Conservation (phyloP, 1,139 yeast species). For the Hansenula sp. region DNA sequence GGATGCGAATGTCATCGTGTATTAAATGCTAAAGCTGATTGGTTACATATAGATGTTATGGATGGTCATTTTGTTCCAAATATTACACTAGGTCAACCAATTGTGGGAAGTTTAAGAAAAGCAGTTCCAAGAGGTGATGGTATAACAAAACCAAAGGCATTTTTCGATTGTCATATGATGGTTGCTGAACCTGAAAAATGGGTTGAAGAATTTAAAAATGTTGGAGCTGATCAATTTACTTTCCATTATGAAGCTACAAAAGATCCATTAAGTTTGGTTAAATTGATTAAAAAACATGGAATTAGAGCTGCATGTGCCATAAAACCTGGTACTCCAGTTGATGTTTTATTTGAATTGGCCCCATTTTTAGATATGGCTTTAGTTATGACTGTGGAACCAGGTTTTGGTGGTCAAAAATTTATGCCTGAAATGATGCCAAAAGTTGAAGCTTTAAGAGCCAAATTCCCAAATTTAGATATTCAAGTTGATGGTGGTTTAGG, state of each 20-base stretch:
- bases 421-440: constrained; percentile 97
- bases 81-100: constrained; percentile 89
- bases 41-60: constrained; percentile 98
- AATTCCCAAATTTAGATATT: constrained; percentile 76
- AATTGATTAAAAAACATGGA: constrained; percentile 72
- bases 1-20: constrained; percentile 86
- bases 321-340: constrained; percentile 92
- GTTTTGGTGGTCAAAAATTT: constrained; percentile 97
- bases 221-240: constrained; percentile 95
- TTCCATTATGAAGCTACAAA: constrained; percentile 94
- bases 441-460: constrained; percentile 69
- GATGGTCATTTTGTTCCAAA: constrained; percentile 99
- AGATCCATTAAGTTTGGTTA: constrained; percentile 72
- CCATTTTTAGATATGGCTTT: constrained; percentile 86
- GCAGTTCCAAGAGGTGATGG: constrained; percentile 62
- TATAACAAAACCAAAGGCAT: constrained; percentile 40
- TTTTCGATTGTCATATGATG: constrained; percentile 99
- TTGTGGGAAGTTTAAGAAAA: constrained; percentile 74
- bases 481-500: constrained; percentile 98
- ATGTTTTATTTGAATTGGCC: constrained; percentile 72
- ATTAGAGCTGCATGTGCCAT: constrained; percentile 94
- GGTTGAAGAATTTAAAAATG: constrained; percentile 90
- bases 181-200: constrained; percentile 91
- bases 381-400: constrained; percentile 98
- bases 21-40: constrained; percentile 77